Percentiles rank a stretch among this genome's conserved stretches.
Evolutionary conservation across 108 stramenopile species (phyloP).

Genomic region (Skeletonema marinoi): DNA sequence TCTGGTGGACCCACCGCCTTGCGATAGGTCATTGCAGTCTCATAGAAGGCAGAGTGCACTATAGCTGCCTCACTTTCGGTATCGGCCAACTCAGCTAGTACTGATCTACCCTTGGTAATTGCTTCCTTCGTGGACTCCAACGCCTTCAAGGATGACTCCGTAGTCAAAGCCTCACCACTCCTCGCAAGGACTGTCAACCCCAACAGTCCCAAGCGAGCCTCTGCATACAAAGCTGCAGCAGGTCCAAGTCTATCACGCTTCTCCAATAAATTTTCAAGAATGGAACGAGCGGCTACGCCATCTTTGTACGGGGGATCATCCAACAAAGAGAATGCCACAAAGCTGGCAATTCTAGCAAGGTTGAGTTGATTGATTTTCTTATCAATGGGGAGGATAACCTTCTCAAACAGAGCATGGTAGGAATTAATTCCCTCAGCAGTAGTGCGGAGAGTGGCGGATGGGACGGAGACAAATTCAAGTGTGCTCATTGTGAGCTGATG

Average conservation of each 20-base stretch:
- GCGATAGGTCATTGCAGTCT: slow-evolving; percentile 86
- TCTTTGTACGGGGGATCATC: slow-evolving; percentile 37
- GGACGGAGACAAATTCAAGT: slow-evolving; percentile 65
- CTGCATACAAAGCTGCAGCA: slow-evolving; percentile 67
- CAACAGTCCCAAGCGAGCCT: slow-evolving; percentile 72
- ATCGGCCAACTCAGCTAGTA: slow-evolving; percentile 62
- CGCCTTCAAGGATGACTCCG: slow-evolving; percentile 27
- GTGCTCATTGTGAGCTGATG: slow-evolving; percentile 92
- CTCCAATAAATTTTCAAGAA: slow-evolving; percentile 54
- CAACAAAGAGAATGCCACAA: slow-evolving; percentile 65
- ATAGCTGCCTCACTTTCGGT: slow-evolving; percentile 62
- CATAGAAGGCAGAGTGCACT: slow-evolving; percentile 91
- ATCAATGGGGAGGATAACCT: slow-evolving; percentile 61
- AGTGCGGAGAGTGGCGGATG: slow-evolving; percentile 32
- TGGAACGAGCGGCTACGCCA: slow-evolving; percentile 46
- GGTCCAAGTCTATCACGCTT: slow-evolving; percentile 43
- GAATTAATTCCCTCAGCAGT: slow-evolving; percentile 60
- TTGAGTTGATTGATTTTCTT: slow-evolving; percentile 89
- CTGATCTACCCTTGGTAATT: slow-evolving; percentile 56
- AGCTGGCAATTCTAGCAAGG: slow-evolving; percentile 83
- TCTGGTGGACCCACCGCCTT: slow-evolving; percentile 96
- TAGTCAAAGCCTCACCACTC: slow-evolving; percentile 36
- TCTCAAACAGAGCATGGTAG: slow-evolving; percentile 62
- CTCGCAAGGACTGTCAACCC: slow-evolving; percentile 41
- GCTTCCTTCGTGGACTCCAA: slow-evolving; percentile 55